Conservation (phyloP, 1,284 basidiomycete genomes). For the Neotropicomus parvogracilis region DNA sequence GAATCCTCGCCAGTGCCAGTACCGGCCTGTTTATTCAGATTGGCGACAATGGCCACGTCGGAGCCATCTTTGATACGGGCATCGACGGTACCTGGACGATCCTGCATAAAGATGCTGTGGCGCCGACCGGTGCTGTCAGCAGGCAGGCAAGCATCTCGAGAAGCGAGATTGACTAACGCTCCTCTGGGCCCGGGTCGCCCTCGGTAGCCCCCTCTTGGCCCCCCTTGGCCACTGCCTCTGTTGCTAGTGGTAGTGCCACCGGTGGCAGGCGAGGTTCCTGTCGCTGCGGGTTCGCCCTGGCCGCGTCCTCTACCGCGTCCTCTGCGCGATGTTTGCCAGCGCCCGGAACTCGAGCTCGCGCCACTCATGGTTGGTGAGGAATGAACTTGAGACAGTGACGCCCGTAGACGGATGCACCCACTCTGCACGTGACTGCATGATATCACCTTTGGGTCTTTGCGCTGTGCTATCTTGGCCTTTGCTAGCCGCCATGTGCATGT, state of each 20-base stretch:
- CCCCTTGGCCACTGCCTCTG: not conserved
- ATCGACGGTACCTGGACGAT: conserved; percentile 51
- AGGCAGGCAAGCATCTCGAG: not conserved
- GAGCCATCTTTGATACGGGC: conserved; percentile 51
- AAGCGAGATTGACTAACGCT: conserved; percentile 13
- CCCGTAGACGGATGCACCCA: too few species aligned
- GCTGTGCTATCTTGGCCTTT: too few species aligned
- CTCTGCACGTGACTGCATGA: too few species aligned
- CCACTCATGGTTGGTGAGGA: too few species aligned
- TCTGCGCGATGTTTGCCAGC: not conserved
- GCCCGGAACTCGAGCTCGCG: not conserved
- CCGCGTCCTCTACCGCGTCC: conserved; percentile 4
- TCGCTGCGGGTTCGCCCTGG: not conserved
- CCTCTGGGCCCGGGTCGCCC: conserved; percentile 10
- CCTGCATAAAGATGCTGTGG: conserved; percentile 50
- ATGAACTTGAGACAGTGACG: too few species aligned
- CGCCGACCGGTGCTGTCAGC: not conserved
- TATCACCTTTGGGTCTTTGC: too few species aligned
- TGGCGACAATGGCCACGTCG: conserved; percentile 49
- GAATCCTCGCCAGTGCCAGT: too few species aligned
- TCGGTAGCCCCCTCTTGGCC: not conserved
- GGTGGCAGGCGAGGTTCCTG: not conserved
- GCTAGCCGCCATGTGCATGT: too few species aligned
- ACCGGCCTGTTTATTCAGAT: conserved; percentile 30
- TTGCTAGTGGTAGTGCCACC: not conserved